Evolutionary conservation across 192 early-diverging fungal genomes (phyloP).

Genomic region (Spinellus fusiger): DNA sequence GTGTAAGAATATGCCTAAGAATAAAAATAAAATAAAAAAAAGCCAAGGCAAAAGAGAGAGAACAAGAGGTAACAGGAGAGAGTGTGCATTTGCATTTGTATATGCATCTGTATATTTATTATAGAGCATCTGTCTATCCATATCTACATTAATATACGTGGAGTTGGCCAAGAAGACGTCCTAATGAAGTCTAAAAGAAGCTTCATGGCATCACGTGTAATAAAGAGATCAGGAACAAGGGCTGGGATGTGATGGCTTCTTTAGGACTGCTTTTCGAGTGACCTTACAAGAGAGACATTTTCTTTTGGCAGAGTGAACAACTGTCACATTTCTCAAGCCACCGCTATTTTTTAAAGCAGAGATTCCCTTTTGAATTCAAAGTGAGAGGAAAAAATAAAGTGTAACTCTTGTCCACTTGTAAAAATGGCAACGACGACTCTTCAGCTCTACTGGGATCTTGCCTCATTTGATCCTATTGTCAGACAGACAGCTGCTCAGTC

Average conservation of each 20-base stretch:
- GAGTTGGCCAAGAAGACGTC: neutral
- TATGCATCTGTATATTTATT: neutral
- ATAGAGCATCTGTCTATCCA: too few relatives aligned
- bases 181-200: too few relatives aligned
- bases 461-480: conserved; percentile 26
- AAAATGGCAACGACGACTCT: conserved; percentile 31
- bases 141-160: too few relatives aligned
- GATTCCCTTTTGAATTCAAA: neutral
- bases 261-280: too few relatives aligned
- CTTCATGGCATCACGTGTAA: too few relatives aligned
- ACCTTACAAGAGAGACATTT: too few relatives aligned
- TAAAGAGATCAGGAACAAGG: too few relatives aligned
- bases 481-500: conserved; percentile 23
- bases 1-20: neutral
- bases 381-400: neutral
- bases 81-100: neutral
- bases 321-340: conserved; percentile 1
- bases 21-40: neutral
- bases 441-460: conserved; percentile 38
- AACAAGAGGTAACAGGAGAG: neutral
- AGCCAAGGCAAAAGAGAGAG: neutral
- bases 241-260: too few relatives aligned
- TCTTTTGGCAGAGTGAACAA: neutral
- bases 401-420: neutral
- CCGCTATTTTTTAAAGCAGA: neutral